Evolutionary conservation across 441 rosid genomes (phyloP).

Genomic region (Populus tomentosa): DNA sequence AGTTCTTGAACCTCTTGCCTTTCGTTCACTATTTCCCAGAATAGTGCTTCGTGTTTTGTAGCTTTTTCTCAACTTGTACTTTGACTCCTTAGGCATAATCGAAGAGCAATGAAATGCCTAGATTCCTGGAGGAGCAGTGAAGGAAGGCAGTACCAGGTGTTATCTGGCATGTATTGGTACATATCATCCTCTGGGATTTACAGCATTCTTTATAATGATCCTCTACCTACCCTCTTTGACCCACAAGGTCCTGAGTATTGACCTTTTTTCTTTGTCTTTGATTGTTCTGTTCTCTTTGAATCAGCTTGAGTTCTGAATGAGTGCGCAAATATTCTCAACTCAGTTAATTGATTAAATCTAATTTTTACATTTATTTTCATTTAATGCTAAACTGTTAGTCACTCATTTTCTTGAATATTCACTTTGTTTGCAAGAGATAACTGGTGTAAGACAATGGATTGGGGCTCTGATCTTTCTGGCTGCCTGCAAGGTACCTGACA

Average conservation of each 20-base stretch:
- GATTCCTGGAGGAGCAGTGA: slow-evolving; percentile 3
- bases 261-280: neutral
- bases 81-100: neutral
- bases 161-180: neutral
- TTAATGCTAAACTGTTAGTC: slow-evolving; percentile 1
- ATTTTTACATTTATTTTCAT: neutral
- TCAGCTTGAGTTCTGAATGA: slow-evolving; percentile 4
- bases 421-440: slow-evolving; percentile 29
- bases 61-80: too few species aligned
- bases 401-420: slow-evolving; percentile 15
- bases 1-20: neutral
- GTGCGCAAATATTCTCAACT: slow-evolving; percentile 12
- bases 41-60: too few species aligned
- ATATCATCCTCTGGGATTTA: neutral
- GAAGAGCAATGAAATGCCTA: neutral
- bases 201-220: slow-evolving; percentile 3
- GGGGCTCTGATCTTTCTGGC: too few species aligned
- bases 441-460: slow-evolving; percentile 14
- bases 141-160: neutral
- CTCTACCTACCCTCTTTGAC: neutral
- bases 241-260: slow-evolving; percentile 5
- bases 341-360: neutral
- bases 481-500: slow-evolving; percentile 18
- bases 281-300: neutral
- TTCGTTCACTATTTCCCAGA: too few species aligned